A percentile compares a stretch with the other conserved stretches of the same genome.
Conservation (phyloP, 345 rosid genomes). For the Salix suchowensis region DNA sequence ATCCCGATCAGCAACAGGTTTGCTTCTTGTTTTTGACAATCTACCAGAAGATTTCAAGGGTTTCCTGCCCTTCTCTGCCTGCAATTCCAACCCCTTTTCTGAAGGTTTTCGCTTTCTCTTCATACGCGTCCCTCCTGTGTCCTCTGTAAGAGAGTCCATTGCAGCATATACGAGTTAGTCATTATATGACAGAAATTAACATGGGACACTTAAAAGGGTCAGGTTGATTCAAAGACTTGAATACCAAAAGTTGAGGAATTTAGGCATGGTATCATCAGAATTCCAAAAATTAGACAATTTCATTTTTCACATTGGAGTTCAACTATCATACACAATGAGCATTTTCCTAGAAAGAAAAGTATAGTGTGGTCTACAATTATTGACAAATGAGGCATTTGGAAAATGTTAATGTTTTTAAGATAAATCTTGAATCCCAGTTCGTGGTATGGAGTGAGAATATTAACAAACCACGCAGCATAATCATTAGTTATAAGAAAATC, state of each 20-base stretch:
- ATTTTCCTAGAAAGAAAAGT: background rate
- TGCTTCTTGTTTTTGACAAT: conserved; percentile 51
- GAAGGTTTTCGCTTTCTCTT: conserved; percentile 90
- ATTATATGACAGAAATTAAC: background rate
- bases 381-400: background rate
- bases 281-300: too few species aligned
- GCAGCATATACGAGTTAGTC: conserved; percentile 7
- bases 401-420: background rate
- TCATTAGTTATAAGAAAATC: conserved; percentile 2
- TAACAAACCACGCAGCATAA: background rate
- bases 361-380: background rate
- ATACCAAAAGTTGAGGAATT: background rate
- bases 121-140: conserved; percentile 62
- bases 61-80: conserved; percentile 82
- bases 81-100: conserved; percentile 91
- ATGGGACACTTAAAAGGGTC: background rate
- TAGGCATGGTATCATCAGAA: background rate
- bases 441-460: background rate
- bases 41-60: conserved; percentile 57
- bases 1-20: conserved; percentile 50
- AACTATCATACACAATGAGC: background rate
- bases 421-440: background rate
- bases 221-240: background rate
- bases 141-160: conserved; percentile 46
- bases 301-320: background rate